Evolutionary conservation across 192 early-diverging fungal genomes (phyloP).

Genomic region (Coemansia umbellata): DNA sequence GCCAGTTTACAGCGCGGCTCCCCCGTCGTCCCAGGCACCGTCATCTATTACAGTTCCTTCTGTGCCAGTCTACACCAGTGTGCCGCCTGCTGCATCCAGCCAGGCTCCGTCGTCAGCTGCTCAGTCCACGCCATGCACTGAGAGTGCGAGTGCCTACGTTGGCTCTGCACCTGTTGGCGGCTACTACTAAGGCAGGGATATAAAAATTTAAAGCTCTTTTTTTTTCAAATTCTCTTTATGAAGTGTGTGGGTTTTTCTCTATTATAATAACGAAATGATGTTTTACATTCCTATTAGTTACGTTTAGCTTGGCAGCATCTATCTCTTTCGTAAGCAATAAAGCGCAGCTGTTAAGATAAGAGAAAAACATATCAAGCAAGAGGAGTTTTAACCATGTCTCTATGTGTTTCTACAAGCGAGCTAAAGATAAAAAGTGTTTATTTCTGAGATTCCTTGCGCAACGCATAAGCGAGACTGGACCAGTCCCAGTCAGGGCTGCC

Average conservation of each 20-base stretch:
- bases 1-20: slow-evolving; percentile 14
- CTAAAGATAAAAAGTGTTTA: no score
- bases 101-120: neutral
- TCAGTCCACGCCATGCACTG: slow-evolving; percentile 22
- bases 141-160: slow-evolving; percentile 4
- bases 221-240: no score
- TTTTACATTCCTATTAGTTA: no score
- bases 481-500: slow-evolving; percentile 42
- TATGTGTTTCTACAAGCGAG: neutral
- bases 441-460: slow-evolving; percentile 18
- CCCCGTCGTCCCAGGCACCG: slow-evolving; percentile 5
- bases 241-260: no score
- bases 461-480: slow-evolving; percentile 24
- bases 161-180: neutral
- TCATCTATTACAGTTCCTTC: neutral
- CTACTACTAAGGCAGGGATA: slow-evolving; percentile 19
- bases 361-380: no score
- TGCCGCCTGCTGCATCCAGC: neutral
- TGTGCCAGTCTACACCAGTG: slow-evolving; percentile 13
- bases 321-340: no score
- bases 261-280: no score
- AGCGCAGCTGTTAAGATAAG: no score
- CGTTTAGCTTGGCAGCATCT: no score
- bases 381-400: no score
- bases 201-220: neutral